Evolutionary conservation across 352 stramenopile genomes (phyloP).

Genomic region (Pythium brachiatum): DNA sequence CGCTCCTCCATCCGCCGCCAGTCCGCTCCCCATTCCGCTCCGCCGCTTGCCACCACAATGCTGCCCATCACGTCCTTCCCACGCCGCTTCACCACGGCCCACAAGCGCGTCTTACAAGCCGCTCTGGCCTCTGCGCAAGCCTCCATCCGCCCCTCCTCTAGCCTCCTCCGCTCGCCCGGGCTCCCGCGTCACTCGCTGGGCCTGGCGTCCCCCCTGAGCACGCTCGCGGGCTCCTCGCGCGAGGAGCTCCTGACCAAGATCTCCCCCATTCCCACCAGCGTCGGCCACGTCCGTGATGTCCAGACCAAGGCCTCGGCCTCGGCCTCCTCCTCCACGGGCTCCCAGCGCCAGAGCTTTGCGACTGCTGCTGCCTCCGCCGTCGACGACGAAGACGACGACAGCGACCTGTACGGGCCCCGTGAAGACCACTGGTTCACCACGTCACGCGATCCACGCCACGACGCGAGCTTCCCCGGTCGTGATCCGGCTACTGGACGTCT

Average conservation of each 20-base stretch:
- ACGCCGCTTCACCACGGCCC: conserved; percentile 71
- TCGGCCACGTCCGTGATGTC: conserved; percentile 19
- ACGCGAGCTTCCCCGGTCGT: conserved; percentile 56
- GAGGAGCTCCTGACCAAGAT: conserved; percentile 19
- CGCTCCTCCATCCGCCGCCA: neutral
- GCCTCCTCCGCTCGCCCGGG: too few relatives aligned
- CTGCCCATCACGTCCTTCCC: conserved; percentile 80
- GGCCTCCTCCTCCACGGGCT: neutral
- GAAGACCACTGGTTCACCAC: conserved; percentile 78
- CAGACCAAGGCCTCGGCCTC: conserved; percentile 17
- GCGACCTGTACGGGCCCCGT: conserved; percentile 55
- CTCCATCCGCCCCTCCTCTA: conserved; percentile 5
- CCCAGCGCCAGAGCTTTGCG: conserved; percentile 20
- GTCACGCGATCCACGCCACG: conserved; percentile 46
- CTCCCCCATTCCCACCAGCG: conserved; percentile 4
- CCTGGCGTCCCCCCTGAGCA: conserved; percentile 32
- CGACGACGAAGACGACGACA: conserved; percentile 49
- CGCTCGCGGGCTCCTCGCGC: conserved; percentile 15
- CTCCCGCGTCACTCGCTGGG: too few relatives aligned
- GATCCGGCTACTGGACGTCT: conserved; percentile 40
- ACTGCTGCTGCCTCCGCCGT: conserved; percentile 14
- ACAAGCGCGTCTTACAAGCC: conserved; percentile 49
- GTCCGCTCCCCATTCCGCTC: conserved; percentile 2
- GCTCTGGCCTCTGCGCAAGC: conserved; percentile 15
- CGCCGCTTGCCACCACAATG: conserved; percentile 32